Base-by-base conservation (phyloP, 257 asterid genomes). In the Solanum rostratum region DNA sequence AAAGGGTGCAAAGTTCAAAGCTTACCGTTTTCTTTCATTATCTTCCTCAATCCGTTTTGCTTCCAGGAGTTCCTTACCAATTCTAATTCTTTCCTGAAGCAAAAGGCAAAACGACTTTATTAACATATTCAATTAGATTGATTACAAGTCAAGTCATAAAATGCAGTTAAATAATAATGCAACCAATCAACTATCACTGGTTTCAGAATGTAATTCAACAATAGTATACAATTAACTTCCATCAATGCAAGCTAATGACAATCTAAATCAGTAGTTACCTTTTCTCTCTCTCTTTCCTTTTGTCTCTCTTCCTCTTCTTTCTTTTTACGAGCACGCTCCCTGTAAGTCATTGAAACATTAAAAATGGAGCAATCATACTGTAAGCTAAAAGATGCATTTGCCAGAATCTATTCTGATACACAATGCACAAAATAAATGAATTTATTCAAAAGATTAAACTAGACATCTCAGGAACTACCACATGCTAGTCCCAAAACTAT, bases 21-120 rank as follows among this genome's bases (percentile, higher is more conserved):
- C 97, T 49, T 39, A 95, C 99, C 99, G 98, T 90, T 97, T 97
- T 93, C 98, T 92, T 92, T 97, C 99, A 90, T 97, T 97, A 10
- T 92, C 99, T 88, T 97, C 98, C 91, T 97, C 99, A 27, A 93
- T 92, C 71, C 98, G 94, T 91, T 97, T 97, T 54, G 98, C 98
- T 91, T 95, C 99, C 84, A 95, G 97, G 80, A 97, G 90, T 85
- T 95, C 98, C 88, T 88, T 95, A 46, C 98, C 98, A 24, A 88
- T 73, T 82, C 98, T 94, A 84, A 97, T 89, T 92, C 99, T 92
- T 90, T 97, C 98, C 99, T 97, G 96, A 83, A 89, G 89, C 59
- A 74, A 45, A 73, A 54, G 82, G 13, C 33, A 82, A 85, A 84
- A 85, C 80, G 46, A 82, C 68, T 81, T 88, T 41, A 84, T 62